Base-by-base conservation (phyloP, 1,284 basidiomycete genomes). In the Ceratobasidium sp. region DNA sequence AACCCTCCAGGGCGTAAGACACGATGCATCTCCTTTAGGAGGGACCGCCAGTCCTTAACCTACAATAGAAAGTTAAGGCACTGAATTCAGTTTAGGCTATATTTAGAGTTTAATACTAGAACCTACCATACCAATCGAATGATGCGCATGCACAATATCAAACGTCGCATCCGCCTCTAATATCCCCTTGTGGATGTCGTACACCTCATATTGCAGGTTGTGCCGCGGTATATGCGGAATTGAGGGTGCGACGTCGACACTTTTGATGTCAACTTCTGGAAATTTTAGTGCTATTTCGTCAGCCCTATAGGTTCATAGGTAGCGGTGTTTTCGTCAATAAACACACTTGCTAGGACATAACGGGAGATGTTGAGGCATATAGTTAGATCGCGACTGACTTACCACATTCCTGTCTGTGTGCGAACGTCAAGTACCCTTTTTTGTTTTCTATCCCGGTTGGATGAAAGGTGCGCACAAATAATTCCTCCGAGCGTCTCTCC, bases 351-450 rank as follows among this genome's bases (percentile, higher is more conserved):
- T 13, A 6, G 39, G 39, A 42, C 13, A 6, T 6, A 42, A 42
- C 7, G 39, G 13, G 5, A 13, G 39, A 13, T 6, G 13, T 6
- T 13, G 39, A 42, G 39, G 39, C 7, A 42, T 42, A 5, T 13
- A 42, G n/a, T n/a, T n/a, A 42, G 39, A 13, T 42, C 39, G 39
- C 13, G 39, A 6, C 13, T 42, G 33, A 60, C 67, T 33, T 78
- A 78, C 77, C 77, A 78, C 26, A 76, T 47, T n/a, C 77, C 77
- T 26, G 71, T 75, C 26, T 75, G 75, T 26, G 74, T 78, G 56
- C 75, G 75, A 39, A 78, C 77, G 49, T 78, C 77, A 23, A 78
- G 66, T 26, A 78, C 71, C 17, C 60, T 47, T 49, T 75, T 64
- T 17, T 66, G 74, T 47, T 74, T 67, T 33, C 66, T 65, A 23